These are phyloP conservation scores for Cercospora berteroae DNA, from an alignment of 2,329 filamentous ascomycete species.

Conservation along the genomic window DNA sequence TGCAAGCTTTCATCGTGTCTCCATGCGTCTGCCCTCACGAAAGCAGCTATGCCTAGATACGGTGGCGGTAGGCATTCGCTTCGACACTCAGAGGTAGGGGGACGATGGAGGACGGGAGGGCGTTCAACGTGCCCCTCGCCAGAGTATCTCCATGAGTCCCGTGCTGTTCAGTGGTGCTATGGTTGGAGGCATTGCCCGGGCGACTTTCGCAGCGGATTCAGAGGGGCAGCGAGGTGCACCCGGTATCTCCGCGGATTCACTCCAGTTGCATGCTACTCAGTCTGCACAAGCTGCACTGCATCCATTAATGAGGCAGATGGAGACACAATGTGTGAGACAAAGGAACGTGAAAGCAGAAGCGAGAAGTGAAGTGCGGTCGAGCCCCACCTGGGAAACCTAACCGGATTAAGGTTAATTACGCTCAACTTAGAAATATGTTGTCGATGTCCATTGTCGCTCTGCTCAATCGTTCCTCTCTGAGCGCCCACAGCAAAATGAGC, in stretches of 20 bases:
- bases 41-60: neutral
- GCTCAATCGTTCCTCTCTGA: neutral
- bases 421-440: neutral
- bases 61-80: neutral
- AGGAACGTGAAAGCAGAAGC: constrained; percentile 1
- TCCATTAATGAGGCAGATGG: neutral
- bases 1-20: neutral
- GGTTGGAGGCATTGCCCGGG: neutral
- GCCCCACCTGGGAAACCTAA: neutral
- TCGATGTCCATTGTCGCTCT: neutral
- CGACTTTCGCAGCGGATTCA: neutral
- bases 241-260: neutral
- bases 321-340: neutral
- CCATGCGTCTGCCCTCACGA: neutral
- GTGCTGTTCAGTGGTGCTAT: neutral
- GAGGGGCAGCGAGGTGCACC: neutral
- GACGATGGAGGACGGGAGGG: neutral
- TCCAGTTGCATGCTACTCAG: neutral
- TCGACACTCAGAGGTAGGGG: neutral
- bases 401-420: neutral
- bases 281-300: neutral
- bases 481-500: neutral
- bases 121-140: neutral
- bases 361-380: constrained; percentile 1
- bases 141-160: neutral